Conservation (phyloP, 495 filamentous ascomycete genomes). For the Copromyces sp. region DNA sequence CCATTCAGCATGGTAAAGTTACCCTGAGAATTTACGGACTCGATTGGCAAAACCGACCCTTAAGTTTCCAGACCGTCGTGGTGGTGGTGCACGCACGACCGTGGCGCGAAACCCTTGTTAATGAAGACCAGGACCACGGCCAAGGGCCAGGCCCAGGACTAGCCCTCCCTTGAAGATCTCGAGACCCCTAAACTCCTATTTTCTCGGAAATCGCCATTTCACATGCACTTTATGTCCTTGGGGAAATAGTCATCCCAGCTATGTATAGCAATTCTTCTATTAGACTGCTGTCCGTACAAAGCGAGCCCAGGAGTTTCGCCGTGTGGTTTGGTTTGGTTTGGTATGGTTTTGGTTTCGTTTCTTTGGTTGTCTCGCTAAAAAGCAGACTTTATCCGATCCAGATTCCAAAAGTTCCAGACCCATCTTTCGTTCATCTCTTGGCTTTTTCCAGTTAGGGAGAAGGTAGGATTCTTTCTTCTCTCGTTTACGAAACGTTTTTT, state of each 20-base stretch:
- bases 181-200: not conserved
- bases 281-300: not conserved
- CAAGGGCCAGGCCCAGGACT: not conserved
- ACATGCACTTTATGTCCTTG: not conserved
- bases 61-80: not conserved
- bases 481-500: not conserved
- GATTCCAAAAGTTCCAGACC: not conserved
- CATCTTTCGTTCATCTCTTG: not conserved
- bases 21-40: not conserved
- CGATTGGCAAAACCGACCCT: not conserved
- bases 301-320: not conserved
- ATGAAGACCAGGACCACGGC: not conserved
- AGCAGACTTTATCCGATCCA: not conserved
- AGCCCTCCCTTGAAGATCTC: not conserved
- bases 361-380: not conserved
- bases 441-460: not conserved
- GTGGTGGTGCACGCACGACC: not conserved
- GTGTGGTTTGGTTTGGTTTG: not conserved
- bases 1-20: not conserved
- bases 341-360: not conserved
- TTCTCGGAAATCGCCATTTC: not conserved
- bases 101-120: not conserved
- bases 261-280: not conserved
- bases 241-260: not conserved
- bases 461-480: not conserved